These are phyloP conservation scores for Aquilaria agallochum DNA, from an alignment of 441 rosid species.

Conservation along the genomic window DNA sequence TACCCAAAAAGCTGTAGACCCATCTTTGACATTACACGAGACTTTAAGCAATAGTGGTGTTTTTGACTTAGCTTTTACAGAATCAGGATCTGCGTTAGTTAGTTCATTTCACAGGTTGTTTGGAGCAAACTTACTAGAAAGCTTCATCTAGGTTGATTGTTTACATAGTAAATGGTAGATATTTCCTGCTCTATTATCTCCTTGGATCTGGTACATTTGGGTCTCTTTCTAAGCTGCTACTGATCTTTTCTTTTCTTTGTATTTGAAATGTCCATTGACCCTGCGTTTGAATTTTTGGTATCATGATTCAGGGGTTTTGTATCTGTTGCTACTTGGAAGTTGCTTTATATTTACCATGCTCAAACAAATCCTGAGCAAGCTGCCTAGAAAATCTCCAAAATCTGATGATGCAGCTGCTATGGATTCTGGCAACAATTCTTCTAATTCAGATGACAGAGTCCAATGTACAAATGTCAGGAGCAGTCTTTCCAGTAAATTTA, in stretches of 20 bases:
- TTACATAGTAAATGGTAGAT: no score
- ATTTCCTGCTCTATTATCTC: conserved; percentile 6
- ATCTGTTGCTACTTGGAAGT: conserved; percentile 17
- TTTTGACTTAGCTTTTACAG: no score
- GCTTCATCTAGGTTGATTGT: no score
- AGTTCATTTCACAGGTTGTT: no score
- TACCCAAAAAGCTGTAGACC: no score
- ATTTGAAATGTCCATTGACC: background rate
- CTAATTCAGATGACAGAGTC: conserved; percentile 32
- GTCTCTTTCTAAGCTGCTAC: no score
- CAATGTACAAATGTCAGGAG: conserved; percentile 54
- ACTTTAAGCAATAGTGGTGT: no score
- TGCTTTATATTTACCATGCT: conserved; percentile 46
- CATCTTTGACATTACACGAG: no score
- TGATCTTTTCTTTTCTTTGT: no score
- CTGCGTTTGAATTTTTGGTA: background rate
- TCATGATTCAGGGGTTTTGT: conserved; percentile 18
- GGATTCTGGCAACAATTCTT: conserved; percentile 40
- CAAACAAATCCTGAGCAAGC: conserved; percentile 70
- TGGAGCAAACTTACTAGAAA: no score
- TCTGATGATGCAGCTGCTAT: conserved; percentile 38
- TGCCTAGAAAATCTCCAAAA: conserved; percentile 58
- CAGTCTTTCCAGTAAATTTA: conserved; percentile 55
- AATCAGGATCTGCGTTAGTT: no score
- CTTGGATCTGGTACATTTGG: no score